These are phyloP conservation scores for Fraxinus anomala DNA, from an alignment of 257 asterid genomes.

Conservation along the genomic window DNA sequence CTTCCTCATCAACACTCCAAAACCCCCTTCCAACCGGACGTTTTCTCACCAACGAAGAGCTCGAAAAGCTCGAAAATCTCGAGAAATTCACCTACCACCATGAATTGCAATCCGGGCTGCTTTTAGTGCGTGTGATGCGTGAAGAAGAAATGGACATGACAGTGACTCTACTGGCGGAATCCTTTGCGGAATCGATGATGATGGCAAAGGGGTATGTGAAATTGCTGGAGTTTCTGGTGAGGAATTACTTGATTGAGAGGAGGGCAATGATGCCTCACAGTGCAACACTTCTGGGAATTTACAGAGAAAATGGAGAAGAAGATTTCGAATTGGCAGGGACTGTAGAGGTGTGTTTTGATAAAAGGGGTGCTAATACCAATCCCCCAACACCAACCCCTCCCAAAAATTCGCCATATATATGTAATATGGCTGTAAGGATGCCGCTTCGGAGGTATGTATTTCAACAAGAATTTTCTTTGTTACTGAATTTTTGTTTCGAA, in stretches of 20 bases:
- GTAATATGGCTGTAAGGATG: conserved; percentile 90
- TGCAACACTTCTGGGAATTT: conserved; percentile 81
- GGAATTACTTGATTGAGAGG: conserved; percentile 81
- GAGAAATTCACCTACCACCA: conserved; percentile 58
- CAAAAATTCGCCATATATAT: conserved; percentile 75
- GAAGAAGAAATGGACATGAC: conserved; percentile 80
- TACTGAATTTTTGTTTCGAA: not conserved
- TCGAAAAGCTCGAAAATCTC: conserved; percentile 60
- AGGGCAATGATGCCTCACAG: conserved; percentile 65
- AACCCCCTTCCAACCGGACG: conserved; percentile 54
- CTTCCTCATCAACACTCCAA: conserved; percentile 40
- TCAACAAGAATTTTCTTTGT: not conserved
- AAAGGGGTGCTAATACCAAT: conserved; percentile 70
- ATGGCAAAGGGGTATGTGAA: conserved; percentile 64
- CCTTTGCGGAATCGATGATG: conserved; percentile 85
- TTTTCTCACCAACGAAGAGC: conserved; percentile 64
- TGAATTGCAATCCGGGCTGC: conserved; percentile 70
- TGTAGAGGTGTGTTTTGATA: conserved; percentile 73
- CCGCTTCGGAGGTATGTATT: conserved; percentile 63
- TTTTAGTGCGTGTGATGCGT: conserved; percentile 71
- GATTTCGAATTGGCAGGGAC: conserved; percentile 88
- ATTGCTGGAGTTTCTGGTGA: conserved; percentile 69
- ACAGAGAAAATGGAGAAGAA: conserved; percentile 64
- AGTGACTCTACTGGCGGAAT: conserved; percentile 67
- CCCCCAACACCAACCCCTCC: conserved; percentile 90